These are phyloP conservation scores for Alisma plantagoaquatica DNA, from an alignment of 106 monocot species.

Conservation along the genomic window DNA sequence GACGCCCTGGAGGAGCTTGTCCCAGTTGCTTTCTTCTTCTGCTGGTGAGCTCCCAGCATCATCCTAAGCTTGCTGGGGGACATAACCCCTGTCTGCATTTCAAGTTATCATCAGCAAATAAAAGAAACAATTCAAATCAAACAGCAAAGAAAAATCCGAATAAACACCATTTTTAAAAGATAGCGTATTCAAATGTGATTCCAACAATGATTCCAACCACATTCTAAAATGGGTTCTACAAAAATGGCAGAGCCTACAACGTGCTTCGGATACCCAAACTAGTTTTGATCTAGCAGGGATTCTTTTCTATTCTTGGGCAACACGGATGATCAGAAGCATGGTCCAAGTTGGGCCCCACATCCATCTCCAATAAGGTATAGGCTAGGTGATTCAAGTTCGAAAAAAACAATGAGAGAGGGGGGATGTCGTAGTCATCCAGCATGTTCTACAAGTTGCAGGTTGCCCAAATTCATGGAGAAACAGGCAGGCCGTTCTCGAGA, in stretches of 20 bases:
- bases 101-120: background rate
- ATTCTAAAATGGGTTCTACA: background rate
- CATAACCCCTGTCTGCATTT: constrained; percentile 52
- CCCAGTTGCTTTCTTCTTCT: constrained; percentile 29
- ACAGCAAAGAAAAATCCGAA: background rate
- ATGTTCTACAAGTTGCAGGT: no score
- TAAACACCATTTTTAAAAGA: background rate
- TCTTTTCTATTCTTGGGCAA: no score
- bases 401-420: no score
- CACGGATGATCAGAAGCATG: no score
- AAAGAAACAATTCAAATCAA: background rate
- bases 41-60: constrained; percentile 61
- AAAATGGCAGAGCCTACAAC: background rate
- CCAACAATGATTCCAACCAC: background rate
- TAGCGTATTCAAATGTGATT: background rate
- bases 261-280: background rate
- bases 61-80: constrained; percentile 79
- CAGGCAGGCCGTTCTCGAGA: no score
- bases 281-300: background rate
- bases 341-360: no score
- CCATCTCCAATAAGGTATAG: no score
- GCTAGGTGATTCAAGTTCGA: no score
- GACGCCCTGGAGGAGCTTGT: constrained; percentile 47
- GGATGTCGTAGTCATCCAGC: no score
- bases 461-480: no score